phyloP scores from a whole-genome alignment of 2,329 filamentous ascomycete genomes.

The Neonectria sp. region DNA sequence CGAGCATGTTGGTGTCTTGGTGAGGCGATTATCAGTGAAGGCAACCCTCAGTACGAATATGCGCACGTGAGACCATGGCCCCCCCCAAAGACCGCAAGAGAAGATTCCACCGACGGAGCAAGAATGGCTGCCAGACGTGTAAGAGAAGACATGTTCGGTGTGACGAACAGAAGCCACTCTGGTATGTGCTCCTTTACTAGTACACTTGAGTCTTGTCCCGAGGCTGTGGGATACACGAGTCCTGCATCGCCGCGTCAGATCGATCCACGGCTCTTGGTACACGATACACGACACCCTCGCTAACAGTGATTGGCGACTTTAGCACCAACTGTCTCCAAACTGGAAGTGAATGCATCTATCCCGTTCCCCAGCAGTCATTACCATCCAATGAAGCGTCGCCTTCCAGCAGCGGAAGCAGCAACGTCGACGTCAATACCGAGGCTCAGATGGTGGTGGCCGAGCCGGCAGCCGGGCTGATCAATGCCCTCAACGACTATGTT shows the following conservation, averaged over 20 bases:
- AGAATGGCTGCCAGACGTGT: slow-evolving; percentile 55
- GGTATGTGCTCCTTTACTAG: slow-evolving; percentile 53
- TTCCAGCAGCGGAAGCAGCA: slow-evolving; percentile 34
- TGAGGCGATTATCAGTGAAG: slow-evolving; percentile 32
- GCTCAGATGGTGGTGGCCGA: slow-evolving; percentile 37
- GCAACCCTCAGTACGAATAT: slow-evolving; percentile 26
- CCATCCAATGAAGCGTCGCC: slow-evolving; percentile 45
- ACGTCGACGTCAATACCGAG: slow-evolving; percentile 18
- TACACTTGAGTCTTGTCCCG: slow-evolving; percentile 32
- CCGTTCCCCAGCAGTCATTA: slow-evolving; percentile 44
- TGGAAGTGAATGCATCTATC: slow-evolving; percentile 60
- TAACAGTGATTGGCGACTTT: slow-evolving; percentile 42
- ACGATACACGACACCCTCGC: slow-evolving; percentile 26
- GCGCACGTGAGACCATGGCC: slow-evolving; percentile 49
- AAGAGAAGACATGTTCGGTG: slow-evolving; percentile 62
- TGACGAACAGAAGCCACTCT: slow-evolving; percentile 62
- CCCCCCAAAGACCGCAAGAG: slow-evolving; percentile 56
- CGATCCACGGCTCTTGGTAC: slow-evolving; percentile 27
- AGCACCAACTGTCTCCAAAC: slow-evolving; percentile 63
- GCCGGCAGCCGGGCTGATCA: slow-evolving; percentile 38
- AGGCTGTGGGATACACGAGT: slow-evolving; percentile 45
- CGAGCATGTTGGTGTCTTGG: slow-evolving; percentile 42
- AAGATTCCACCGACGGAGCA: slow-evolving; percentile 56
- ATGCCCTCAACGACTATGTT: slow-evolving; percentile 48
- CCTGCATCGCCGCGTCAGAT: slow-evolving; percentile 37